Conservation (phyloP, 2,329 filamentous ascomycete species). For the Stagonosporopsis rhizophila region DNA sequence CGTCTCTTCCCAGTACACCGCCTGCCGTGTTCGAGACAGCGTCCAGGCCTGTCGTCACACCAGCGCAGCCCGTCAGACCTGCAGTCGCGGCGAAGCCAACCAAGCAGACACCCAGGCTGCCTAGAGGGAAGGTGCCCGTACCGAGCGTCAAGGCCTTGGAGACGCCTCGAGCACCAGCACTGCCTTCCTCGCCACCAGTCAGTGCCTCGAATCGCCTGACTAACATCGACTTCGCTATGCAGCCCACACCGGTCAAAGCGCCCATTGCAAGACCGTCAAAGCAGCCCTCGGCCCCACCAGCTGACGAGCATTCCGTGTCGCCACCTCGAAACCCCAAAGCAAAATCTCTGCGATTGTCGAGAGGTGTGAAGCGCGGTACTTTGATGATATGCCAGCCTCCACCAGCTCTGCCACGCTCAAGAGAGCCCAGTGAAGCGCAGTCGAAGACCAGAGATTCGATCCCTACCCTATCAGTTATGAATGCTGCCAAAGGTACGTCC, state of each 20-base stretch:
- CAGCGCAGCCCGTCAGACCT: slow-evolving; percentile 11
- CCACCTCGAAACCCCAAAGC: slow-evolving; percentile 34
- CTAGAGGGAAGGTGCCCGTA: slow-evolving; percentile 35
- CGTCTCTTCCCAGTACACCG: slow-evolving; percentile 35
- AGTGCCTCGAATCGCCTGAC: slow-evolving; percentile 47
- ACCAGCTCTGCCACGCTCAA: slow-evolving; percentile 26
- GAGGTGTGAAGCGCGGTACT: slow-evolving; percentile 50
- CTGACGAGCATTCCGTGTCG: slow-evolving; percentile 21
- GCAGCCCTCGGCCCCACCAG: slow-evolving; percentile 10
- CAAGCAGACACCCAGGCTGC: slow-evolving; percentile 31
- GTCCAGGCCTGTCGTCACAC: background rate
- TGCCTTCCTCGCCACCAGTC: slow-evolving; percentile 48
- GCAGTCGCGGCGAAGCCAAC: background rate
- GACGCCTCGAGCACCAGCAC: slow-evolving; percentile 34
- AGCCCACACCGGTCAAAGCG: slow-evolving; percentile 15
- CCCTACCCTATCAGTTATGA: background rate
- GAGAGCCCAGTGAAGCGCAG: slow-evolving; percentile 10
- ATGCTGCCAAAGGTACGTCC: background rate
- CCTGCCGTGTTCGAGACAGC: slow-evolving; percentile 8
- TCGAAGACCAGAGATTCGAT: background rate
- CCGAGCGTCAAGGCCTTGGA: slow-evolving; percentile 30
- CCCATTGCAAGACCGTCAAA: background rate
- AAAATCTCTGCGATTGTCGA: slow-evolving; percentile 49
- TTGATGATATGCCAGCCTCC: slow-evolving; percentile 54
- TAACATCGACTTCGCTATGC: slow-evolving; percentile 40